These are phyloP conservation scores for Penicillium sp. DNA, from an alignment of 2,329 filamentous ascomycete species.

Conservation along the genomic window DNA sequence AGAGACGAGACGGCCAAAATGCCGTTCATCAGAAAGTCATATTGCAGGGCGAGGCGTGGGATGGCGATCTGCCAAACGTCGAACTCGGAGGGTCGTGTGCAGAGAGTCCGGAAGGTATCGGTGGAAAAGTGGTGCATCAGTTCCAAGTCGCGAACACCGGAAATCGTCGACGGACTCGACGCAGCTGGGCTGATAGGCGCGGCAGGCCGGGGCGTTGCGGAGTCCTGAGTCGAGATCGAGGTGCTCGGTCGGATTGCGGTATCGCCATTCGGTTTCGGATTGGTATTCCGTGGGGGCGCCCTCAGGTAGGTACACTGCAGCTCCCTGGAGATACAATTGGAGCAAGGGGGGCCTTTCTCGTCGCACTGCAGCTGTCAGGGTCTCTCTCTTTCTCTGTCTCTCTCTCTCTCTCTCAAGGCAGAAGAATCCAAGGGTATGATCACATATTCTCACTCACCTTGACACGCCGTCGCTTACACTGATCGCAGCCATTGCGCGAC, in stretches of 20 bases:
- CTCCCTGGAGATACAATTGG: constrained; percentile 43
- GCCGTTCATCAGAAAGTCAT: constrained; percentile 48
- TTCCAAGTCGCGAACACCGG: constrained; percentile 49
- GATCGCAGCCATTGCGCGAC: constrained; percentile 47
- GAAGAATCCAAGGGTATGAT: too few relatives aligned
- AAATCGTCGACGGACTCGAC: constrained; percentile 19
- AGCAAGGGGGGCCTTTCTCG: constrained; percentile 44
- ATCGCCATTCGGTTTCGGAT: background rate
- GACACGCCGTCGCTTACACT: constrained; percentile 47
- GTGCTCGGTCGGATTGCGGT: constrained; percentile 4
- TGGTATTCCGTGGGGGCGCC: constrained; percentile 20
- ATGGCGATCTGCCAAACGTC: constrained; percentile 46
- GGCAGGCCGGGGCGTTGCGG: constrained; percentile 14
- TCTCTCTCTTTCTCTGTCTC: too few relatives aligned
- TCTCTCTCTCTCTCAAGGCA: too few relatives aligned
- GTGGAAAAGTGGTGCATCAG: constrained; percentile 59
- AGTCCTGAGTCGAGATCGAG: constrained; percentile 8
- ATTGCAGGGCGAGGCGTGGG: constrained; percentile 44
- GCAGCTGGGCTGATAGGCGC: constrained; percentile 21
- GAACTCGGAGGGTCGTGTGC: constrained; percentile 34
- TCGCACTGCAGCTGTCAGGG: constrained; percentile 40
- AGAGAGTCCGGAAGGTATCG: constrained; percentile 50
- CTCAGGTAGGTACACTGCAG: constrained; percentile 37
- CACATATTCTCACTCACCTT: too few relatives aligned
- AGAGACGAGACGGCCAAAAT: constrained; percentile 46